Evolutionary conservation across 805 yeast species (phyloP).

Genomic region (Schizosaccharomyces lindneri): DNA sequence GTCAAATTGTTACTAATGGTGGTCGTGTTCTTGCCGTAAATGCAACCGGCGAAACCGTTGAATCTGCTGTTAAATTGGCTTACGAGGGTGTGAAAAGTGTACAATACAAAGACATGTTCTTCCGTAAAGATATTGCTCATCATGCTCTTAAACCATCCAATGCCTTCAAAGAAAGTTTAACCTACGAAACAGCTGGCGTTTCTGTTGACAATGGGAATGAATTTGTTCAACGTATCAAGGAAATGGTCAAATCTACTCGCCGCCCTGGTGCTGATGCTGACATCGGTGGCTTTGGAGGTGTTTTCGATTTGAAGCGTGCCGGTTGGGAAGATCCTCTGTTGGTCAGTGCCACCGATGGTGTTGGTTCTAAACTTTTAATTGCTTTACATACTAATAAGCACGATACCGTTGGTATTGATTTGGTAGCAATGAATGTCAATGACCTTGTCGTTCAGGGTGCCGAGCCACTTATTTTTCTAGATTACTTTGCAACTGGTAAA

Average conservation of each 20-base stretch:
- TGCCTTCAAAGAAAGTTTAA: slow-evolving; percentile 20
- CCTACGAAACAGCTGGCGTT: slow-evolving; percentile 91
- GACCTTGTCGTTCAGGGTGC: slow-evolving; percentile 98
- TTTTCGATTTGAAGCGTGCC: slow-evolving; percentile 70
- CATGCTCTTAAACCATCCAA: slow-evolving; percentile 51
- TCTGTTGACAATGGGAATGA: slow-evolving; percentile 87
- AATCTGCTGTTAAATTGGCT: slow-evolving; percentile 64
- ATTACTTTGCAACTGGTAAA: slow-evolving; percentile 88
- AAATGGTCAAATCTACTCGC: slow-evolving; percentile 70
- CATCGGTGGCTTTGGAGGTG: slow-evolving; percentile 96
- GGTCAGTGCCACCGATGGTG: slow-evolving; percentile 98
- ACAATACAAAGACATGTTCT: slow-evolving; percentile 48
- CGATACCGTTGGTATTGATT: slow-evolving; percentile 93
- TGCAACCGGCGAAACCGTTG: slow-evolving; percentile 51
- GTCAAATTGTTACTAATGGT: slow-evolving; percentile 58
- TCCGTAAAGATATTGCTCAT: slow-evolving; percentile 85
- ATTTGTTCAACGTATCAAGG: slow-evolving; percentile 73
- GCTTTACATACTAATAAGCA: slow-evolving; percentile 79
- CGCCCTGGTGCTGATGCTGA: slow-evolving; percentile 94
- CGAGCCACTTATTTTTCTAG: slow-evolving; percentile 83
- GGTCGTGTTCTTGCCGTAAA: slow-evolving; percentile 94
- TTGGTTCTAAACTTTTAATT: slow-evolving; percentile 85
- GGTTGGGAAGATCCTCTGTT: slow-evolving; percentile 57
- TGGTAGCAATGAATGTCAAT: slow-evolving; percentile 97
- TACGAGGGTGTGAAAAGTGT: slow-evolving; percentile 65